phyloP scores from a whole-genome alignment of 345 rosid species.

The Eucalyptus tenuipes region DNA sequence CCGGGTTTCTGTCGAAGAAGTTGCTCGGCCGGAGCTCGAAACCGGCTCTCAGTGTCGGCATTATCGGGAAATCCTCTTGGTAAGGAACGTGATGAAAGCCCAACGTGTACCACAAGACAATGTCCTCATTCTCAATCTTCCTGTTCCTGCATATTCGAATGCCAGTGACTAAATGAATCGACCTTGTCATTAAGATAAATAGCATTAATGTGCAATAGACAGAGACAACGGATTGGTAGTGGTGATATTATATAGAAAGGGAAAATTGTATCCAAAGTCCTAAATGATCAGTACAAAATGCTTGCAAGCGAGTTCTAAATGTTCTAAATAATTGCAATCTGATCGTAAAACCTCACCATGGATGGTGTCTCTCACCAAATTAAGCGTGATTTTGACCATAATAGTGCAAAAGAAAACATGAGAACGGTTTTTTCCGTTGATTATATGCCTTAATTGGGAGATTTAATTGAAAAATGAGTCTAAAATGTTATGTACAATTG shows the following conservation, averaged over 20 bases:
- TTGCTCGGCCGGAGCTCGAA: conserved; percentile 56
- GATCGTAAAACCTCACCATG: not conserved
- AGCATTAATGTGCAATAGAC: too few relatives aligned
- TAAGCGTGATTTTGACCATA: not conserved
- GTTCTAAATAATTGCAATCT: not conserved
- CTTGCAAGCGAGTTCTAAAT: not conserved
- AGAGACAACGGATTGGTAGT: not conserved
- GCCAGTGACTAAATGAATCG: not conserved
- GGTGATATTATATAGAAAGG: not conserved
- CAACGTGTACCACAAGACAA: conserved; percentile 60
- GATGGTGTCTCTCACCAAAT: not conserved
- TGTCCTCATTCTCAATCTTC: conserved; percentile 39
- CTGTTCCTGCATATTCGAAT: conserved; percentile 19
- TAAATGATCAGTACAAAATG: not conserved
- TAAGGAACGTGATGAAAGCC: conserved; percentile 68
- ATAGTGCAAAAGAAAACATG: not conserved
- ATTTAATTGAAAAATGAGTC: not conserved
- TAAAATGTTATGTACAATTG: not conserved
- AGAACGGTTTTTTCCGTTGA: not conserved
- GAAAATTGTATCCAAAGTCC: not conserved
- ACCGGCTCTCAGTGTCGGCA: conserved; percentile 55
- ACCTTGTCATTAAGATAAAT: too few relatives aligned
- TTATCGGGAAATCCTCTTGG: conserved; percentile 67
- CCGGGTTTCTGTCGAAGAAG: conserved; percentile 57
- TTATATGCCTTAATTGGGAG: not conserved